Evolutionary conservation across 495 filamentous ascomycete genomes (phyloP).

Genomic region (Thozetella sp.): DNA sequence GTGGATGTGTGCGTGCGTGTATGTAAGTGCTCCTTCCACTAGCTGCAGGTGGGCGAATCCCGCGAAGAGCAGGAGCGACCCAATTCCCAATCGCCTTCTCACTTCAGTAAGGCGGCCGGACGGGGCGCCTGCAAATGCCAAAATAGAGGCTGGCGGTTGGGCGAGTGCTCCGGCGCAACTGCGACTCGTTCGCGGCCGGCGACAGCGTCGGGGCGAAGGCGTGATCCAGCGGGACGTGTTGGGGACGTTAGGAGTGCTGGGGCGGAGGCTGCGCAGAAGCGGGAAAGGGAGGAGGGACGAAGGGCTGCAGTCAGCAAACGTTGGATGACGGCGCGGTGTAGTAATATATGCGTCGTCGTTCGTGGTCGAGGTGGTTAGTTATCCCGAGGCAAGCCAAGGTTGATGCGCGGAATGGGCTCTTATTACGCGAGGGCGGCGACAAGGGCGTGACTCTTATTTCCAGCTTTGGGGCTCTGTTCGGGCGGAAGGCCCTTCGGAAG

Average conservation of each 20-base stretch:
- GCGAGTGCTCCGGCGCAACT: too few species aligned
- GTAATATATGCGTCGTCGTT: neutral
- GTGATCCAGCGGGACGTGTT: too few species aligned
- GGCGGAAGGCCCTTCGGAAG: neutral
- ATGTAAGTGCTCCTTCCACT: slow-evolving; percentile 4
- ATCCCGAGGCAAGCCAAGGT: neutral
- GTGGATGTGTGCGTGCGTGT: too few species aligned
- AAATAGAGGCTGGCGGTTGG: too few species aligned
- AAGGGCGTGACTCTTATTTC: neutral
- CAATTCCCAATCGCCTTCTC: too few species aligned
- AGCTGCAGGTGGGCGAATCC: neutral
- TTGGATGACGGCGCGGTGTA: neutral
- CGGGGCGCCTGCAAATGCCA: too few species aligned
- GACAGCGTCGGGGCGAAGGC: too few species aligned
- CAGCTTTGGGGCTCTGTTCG: neutral
- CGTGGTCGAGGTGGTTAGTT: neutral
- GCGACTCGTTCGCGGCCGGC: too few species aligned
- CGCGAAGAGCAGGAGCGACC: neutral
- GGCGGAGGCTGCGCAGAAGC: neutral
- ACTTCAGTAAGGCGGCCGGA: too few species aligned
- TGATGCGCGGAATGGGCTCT: neutral
- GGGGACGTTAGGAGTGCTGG: neutral
- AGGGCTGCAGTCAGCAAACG: neutral
- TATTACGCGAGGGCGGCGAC: neutral
- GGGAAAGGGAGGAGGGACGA: neutral